Evolutionary conservation across 1,139 yeast genomes (phyloP), one percentile per base, ranked within the genome.

Genomic region (Magnusiomyces fungicola): DNA sequence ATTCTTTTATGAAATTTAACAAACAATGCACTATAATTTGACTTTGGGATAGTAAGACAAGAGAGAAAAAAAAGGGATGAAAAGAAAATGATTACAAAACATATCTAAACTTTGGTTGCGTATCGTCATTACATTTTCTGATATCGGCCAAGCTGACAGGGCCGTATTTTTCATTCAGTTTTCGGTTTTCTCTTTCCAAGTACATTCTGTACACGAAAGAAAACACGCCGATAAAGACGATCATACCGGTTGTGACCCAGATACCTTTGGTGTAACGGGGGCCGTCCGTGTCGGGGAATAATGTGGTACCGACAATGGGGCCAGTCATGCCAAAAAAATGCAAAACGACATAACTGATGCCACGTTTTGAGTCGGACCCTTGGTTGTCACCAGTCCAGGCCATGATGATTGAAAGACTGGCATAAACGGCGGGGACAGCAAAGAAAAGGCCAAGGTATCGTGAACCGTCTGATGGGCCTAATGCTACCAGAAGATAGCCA

Each of bases 341-440:
- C 24, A 65, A 49, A 48, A 64, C 45, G 30, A 63, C 61, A 48
- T 57, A 59, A 7, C 65, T 67, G 16, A 58, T 56, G 25, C 65
- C 64, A 45, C 65, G 55, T 29, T 58, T 56, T 9, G 64, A 52
- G 44, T 64, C 68, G 14, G 63, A 55, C 10, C 65, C 62, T 43
- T 64, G 67, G 52, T 65, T 64, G 50, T 65, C 65, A 36, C 61
- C 62, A 10, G 57, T 56, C 69, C 69, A 65, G 12, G 63, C 53
- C 32, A 64, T 50, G 25, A 62, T 54, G 37, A 63, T 42, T 2
- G 67, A 57, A 10, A 62, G 61, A 22, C 62, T 61, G 3, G 67
- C 59, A 56, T 62, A 64, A 24, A 63, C 58, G 2, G 68, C 69
- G 19, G 58, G 56, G 14, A 65, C 58, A 5, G 65, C 66, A n/a